Evolutionary conservation across 139 green algal genomes (phyloP).

Genomic region (Tetradesmus obliquus): DNA sequence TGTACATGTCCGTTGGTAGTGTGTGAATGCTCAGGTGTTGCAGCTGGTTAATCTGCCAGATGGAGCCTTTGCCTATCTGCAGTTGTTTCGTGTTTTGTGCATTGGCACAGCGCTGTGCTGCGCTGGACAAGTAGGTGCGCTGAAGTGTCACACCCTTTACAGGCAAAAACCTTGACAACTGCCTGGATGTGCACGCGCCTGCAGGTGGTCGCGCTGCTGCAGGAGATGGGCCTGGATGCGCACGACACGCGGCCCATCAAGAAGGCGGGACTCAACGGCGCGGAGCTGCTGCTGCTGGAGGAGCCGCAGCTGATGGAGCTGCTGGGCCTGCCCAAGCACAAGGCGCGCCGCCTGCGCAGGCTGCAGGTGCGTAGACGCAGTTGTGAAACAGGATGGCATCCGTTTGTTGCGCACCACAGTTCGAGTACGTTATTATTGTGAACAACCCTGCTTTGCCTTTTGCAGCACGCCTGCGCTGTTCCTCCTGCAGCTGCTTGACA

Average conservation of each 20-base stretch:
- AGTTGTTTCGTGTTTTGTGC: too few species aligned
- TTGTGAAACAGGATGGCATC: not conserved
- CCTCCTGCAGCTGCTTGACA: not conserved
- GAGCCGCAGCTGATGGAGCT: slow-evolving; percentile 16
- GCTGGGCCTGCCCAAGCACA: slow-evolving; percentile 25
- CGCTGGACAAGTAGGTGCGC: too few species aligned
- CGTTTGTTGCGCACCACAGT: not conserved
- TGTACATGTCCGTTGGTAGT: not conserved
- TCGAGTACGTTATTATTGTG: not conserved
- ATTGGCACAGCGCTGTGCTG: too few species aligned
- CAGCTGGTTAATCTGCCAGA: too few species aligned
- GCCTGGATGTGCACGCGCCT: not conserved
- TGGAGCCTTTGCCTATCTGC: too few species aligned
- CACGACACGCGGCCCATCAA: slow-evolving; percentile 13
- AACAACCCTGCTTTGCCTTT: not conserved
- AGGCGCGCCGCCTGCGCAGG: slow-evolving; percentile 30
- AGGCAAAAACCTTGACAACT: not conserved
- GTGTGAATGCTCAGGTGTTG: too few species aligned
- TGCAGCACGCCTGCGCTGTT: not conserved
- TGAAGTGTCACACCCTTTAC: not conserved
- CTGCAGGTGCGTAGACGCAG: slow-evolving; percentile 21
- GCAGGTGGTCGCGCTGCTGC: slow-evolving; percentile 30
- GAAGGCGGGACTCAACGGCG: slow-evolving; percentile 21
- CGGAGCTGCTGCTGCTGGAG: slow-evolving; percentile 37
- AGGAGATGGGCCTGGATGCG: slow-evolving; percentile 30